Base-by-base conservation (phyloP, 805 yeast species). In the Candida manassasensis region DNA sequence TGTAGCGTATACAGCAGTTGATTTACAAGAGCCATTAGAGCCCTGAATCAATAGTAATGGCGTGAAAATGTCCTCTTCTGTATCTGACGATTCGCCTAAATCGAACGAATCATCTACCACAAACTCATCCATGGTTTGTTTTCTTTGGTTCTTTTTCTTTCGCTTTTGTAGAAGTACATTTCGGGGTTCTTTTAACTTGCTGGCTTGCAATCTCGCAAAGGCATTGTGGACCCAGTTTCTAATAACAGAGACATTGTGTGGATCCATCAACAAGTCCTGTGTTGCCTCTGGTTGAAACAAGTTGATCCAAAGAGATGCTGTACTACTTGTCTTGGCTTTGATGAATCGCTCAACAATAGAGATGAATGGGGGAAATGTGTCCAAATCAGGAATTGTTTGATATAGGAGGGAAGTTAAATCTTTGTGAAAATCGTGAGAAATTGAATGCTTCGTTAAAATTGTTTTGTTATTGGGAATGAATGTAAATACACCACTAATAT, bases 31-130 rank as follows among this genome's bases (percentile, higher is more conserved):
- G 0, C 95, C 95, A 0, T 68, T 52, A 0, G 79, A 75, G 0
- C 98, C 98, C 38, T 70, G 63, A 3, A 86, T 48, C 9, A 85
- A 74, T 52, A 83, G 57, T 3, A 84, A 51, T 0, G 93, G 90
- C 1, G 78, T 72, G 49, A 71, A 79, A 0, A 57, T 46, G 8
- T 63, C 69, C 19, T 61, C 67, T 5, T 55, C 62, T 2, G 60
- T 53, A 8, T 48, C 55, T 11, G 51, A 56, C 4, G 40, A 50
- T 3, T 44, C 48, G n/a, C 29, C 32, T 9, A 3, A 16, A n/a
- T 17, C 36, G 17, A 29, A 13, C 27, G 40, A 45, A 38, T 62
- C 69, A 38, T 57, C 53, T 6, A 69, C 71, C 6, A 73, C 56
- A 36, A 73, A 74, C 10, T 50, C 62, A 34, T 55, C 59, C 40